phyloP scores from a whole-genome alignment of 164 flowering plant genomes.

The Magnolia kwangsiensis region DNA sequence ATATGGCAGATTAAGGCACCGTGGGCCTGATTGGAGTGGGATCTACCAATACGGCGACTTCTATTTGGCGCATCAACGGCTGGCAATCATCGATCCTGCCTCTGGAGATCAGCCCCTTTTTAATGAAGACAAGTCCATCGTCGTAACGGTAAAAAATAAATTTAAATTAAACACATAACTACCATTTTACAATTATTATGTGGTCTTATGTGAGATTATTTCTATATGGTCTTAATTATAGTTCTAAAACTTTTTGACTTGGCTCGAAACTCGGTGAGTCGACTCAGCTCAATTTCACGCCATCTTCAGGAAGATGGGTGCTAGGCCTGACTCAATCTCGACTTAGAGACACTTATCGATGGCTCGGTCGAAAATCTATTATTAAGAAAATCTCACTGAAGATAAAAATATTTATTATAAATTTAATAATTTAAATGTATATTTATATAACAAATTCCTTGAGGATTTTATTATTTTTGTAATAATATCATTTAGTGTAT shows the following conservation, averaged over 20 bases:
- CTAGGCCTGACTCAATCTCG: not conserved
- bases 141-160: constrained; percentile 59
- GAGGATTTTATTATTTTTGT: too few relatives aligned
- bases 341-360: not conserved
- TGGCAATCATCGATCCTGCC: constrained; percentile 89
- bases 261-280: not conserved
- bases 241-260: not conserved
- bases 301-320: not conserved
- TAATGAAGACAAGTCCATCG: constrained; percentile 71
- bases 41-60: constrained; percentile 73
- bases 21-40: constrained; percentile 99
- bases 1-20: constrained; percentile 75
- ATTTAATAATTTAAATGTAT: too few relatives aligned
- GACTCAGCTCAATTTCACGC: not conserved
- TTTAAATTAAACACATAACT: not conserved
- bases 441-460: too few relatives aligned
- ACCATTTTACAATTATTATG: not conserved
- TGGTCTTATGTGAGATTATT: not conserved
- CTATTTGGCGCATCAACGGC: constrained; percentile 79
- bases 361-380: too few relatives aligned
- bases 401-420: too few relatives aligned
- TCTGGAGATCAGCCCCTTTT: constrained; percentile 98
- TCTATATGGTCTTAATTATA: not conserved
- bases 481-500: too few relatives aligned
- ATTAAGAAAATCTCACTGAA: too few relatives aligned